phyloP scores from a whole-genome alignment of 306 rosid species.

The Trifolium fragiferum region DNA sequence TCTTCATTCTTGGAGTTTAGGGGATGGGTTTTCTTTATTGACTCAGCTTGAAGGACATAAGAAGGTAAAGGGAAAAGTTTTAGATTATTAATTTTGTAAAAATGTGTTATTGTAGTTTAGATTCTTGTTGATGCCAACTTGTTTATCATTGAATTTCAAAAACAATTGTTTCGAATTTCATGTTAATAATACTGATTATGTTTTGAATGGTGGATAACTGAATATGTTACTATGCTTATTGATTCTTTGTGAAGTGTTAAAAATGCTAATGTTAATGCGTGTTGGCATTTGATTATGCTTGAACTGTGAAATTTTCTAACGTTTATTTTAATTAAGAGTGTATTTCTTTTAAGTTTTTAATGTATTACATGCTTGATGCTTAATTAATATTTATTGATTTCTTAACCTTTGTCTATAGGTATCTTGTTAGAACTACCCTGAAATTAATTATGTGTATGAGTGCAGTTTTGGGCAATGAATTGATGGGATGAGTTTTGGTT shows the following conservation, averaged over 20 bases:
- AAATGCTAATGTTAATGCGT: background rate
- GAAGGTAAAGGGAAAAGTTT: slow-evolving; percentile 52
- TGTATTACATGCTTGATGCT: background rate
- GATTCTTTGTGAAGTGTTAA: background rate
- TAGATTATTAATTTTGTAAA: background rate
- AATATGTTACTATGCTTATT: background rate
- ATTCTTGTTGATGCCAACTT: background rate
- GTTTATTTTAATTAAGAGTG: background rate
- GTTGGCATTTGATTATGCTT: background rate
- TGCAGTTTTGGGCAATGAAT: slow-evolving; percentile 13
- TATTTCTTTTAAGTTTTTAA: background rate
- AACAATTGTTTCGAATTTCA: background rate
- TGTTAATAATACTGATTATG: background rate
- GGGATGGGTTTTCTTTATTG: slow-evolving; percentile 78
- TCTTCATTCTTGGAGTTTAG: slow-evolving; percentile 84
- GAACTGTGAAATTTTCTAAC: background rate
- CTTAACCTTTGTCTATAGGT: background rate
- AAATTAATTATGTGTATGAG: slow-evolving; percentile 1
- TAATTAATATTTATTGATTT: background rate
- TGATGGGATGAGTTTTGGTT: slow-evolving; percentile 37
- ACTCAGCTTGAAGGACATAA: slow-evolving; percentile 92
- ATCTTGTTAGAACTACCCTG: background rate
- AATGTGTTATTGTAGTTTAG: slow-evolving; percentile 14
- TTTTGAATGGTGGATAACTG: background rate
- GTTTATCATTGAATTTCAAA: slow-evolving; percentile 12